Conservation (phyloP, 2,329 filamentous ascomycete genomes). For the Lizonia empirigonia region DNA sequence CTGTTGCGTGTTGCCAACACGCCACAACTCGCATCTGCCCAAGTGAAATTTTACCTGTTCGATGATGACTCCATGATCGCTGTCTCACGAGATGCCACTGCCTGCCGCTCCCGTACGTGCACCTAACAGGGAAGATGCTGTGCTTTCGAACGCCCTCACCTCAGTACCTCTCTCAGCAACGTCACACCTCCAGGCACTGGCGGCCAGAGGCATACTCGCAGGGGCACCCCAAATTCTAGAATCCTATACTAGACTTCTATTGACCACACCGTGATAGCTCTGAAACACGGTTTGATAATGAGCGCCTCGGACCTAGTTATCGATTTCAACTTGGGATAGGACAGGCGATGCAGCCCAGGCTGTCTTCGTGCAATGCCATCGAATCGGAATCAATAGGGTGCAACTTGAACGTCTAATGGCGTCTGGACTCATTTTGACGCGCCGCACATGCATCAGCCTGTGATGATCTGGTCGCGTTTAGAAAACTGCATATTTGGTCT, state of each 20-base stretch:
- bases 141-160: background rate
- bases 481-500: background rate
- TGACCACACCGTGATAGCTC: background rate
- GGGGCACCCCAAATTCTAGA: background rate
- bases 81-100: background rate
- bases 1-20: background rate
- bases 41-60: background rate
- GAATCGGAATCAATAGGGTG: slow-evolving; percentile 29
- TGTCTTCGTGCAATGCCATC: slow-evolving; percentile 31
- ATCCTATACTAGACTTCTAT: background rate
- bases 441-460: background rate
- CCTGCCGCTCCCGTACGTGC: background rate
- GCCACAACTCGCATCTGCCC: background rate
- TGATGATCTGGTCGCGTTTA: slow-evolving; percentile 3
- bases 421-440: slow-evolving; percentile 20
- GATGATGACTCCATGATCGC: background rate
- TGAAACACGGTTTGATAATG: slow-evolving; percentile 3
- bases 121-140: slow-evolving; percentile 3
- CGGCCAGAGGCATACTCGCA: background rate
- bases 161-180: background rate
- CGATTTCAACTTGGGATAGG: slow-evolving; percentile 15
- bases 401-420: slow-evolving; percentile 27
- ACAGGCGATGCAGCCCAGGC: slow-evolving; percentile 34
- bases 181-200: background rate
- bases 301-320: background rate